Conservation (phyloP, 2,329 filamentous ascomycete genomes). For the Myrmaecium sp. region DNA sequence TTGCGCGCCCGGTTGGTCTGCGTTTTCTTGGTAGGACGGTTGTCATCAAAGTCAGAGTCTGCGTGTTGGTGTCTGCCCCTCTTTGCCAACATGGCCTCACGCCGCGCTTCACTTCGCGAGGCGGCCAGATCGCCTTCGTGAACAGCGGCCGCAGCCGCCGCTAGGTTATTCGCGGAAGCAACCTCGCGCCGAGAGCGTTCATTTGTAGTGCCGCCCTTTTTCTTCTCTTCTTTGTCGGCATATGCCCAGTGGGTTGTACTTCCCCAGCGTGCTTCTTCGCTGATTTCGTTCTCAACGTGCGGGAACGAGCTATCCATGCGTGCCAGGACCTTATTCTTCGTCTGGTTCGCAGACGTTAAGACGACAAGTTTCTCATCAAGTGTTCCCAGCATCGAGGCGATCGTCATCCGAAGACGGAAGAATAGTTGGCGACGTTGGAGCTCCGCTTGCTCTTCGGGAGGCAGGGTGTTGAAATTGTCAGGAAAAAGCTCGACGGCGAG, state of each 20-base stretch:
- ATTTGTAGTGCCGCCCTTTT: slow-evolving; percentile 40
- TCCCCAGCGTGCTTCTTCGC: slow-evolving; percentile 84
- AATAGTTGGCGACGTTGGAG: slow-evolving; percentile 57
- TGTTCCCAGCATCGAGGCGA: slow-evolving; percentile 73
- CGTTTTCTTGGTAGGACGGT: slow-evolving; percentile 41
- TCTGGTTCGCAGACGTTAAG: slow-evolving; percentile 79
- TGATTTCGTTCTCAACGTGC: slow-evolving; percentile 75
- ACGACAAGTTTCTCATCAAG: slow-evolving; percentile 98
- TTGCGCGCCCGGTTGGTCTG: slow-evolving; percentile 47
- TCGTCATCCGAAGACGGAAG: slow-evolving; percentile 57
- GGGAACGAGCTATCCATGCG: slow-evolving; percentile 80
- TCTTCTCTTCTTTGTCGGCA: slow-evolving; percentile 53
- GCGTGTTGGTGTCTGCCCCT: slow-evolving; percentile 49
- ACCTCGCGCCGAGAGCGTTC: slow-evolving; percentile 67
- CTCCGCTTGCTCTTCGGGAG: slow-evolving; percentile 30
- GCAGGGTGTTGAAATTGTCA: slow-evolving; percentile 11
- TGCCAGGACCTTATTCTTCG: slow-evolving; percentile 65
- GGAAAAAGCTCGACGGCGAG: slow-evolving; percentile 9
- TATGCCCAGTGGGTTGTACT: slow-evolving; percentile 93
- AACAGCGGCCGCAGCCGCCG: slow-evolving; percentile 54
- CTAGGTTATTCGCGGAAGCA: slow-evolving; percentile 51
- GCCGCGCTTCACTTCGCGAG: slow-evolving; percentile 63
- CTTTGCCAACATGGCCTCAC: slow-evolving; percentile 64
- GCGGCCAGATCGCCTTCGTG: slow-evolving; percentile 72
- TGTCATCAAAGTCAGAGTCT: slow-evolving; percentile 69